These are phyloP conservation scores for Phytophthora citricola DNA, from an alignment of 352 stramenopile species.

Conservation along the genomic window DNA sequence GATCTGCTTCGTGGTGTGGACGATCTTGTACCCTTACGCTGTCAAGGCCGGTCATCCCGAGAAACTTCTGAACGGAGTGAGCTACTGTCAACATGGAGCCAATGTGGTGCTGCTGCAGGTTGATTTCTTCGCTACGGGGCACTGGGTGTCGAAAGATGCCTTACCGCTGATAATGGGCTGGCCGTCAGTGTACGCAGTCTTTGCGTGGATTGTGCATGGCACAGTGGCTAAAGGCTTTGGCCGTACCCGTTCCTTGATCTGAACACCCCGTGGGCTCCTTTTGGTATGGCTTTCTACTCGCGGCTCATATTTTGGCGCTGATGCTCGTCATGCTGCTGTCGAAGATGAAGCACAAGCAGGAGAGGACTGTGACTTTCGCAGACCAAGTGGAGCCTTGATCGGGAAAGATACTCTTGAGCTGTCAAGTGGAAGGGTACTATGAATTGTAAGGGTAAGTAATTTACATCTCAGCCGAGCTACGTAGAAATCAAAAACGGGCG, in stretches of 20 bases:
- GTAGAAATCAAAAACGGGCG: slow-evolving; percentile 1
- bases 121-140: slow-evolving; percentile 64
- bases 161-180: slow-evolving; percentile 70
- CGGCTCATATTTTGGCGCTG: slow-evolving; percentile 54
- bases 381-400: slow-evolving; percentile 11
- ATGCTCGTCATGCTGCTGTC: slow-evolving; percentile 54
- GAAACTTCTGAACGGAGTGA: slow-evolving; percentile 74
- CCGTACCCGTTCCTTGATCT: slow-evolving; percentile 83
- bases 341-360: slow-evolving; percentile 44
- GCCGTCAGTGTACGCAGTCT: slow-evolving; percentile 71
- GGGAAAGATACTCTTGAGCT: neutral
- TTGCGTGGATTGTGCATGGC: slow-evolving; percentile 80
- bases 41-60: slow-evolving; percentile 52
- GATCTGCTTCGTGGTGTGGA: slow-evolving; percentile 77
- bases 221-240: slow-evolving; percentile 72
- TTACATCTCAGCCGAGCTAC: slow-evolving; percentile 25
- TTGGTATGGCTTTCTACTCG: slow-evolving; percentile 71
- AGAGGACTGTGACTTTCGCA: slow-evolving; percentile 11
- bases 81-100: slow-evolving; percentile 80
- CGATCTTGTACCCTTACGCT: slow-evolving; percentile 76
- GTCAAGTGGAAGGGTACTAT: slow-evolving; percentile 4
- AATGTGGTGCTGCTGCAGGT: slow-evolving; percentile 77
- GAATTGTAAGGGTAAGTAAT: slow-evolving; percentile 7
- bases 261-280: slow-evolving; percentile 70
- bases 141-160: slow-evolving; percentile 60